Evolutionary conservation across 1,284 basidiomycete genomes (phyloP).

Genomic region (Rhodotorula sp.): DNA sequence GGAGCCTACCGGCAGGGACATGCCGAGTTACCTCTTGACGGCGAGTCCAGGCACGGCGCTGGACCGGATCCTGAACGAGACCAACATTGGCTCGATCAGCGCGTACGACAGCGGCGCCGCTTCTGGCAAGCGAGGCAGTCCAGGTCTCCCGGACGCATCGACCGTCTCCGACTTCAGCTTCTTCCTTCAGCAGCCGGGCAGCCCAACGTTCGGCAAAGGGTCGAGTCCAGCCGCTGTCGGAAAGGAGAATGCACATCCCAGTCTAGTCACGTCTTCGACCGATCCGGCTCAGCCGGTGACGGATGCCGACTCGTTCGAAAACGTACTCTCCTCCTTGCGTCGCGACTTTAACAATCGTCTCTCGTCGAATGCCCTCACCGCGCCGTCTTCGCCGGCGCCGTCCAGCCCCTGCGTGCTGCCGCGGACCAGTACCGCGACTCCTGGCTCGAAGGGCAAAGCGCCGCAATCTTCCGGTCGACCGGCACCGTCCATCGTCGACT

Average conservation of each 20-base stretch:
- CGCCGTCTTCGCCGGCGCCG: slow-evolving; percentile 33
- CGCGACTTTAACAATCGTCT: slow-evolving; percentile 34
- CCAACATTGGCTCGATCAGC: slow-evolving; percentile 27
- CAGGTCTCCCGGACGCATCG: not conserved
- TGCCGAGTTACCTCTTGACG: slow-evolving; percentile 41
- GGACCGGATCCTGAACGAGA: slow-evolving; percentile 40
- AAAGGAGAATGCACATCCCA: slow-evolving; percentile 28
- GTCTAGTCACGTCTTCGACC: not conserved
- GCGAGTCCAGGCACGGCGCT: slow-evolving; percentile 42
- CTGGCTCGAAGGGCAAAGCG: slow-evolving; percentile 38
- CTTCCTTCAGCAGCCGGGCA: slow-evolving; percentile 24
- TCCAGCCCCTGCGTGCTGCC: slow-evolving; percentile 40
- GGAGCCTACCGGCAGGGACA: not conserved
- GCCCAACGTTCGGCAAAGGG: slow-evolving; percentile 5
- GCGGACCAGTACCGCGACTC: slow-evolving; percentile 36
- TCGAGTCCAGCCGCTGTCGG: not conserved
- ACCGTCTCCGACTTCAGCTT: slow-evolving; percentile 25
- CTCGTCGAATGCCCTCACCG: slow-evolving; percentile 41
- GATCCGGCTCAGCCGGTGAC: slow-evolving; percentile 14
- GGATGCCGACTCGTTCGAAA: slow-evolving; percentile 32
- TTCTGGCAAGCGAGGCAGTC: not conserved
- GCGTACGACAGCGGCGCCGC: slow-evolving; percentile 7
- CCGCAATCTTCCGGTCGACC: slow-evolving; percentile 31
- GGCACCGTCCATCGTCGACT: slow-evolving; percentile 36
- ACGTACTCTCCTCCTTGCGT: slow-evolving; percentile 33